phyloP scores from a whole-genome alignment of 441 rosid genomes.

The Erodium chrysanthum region DNA sequence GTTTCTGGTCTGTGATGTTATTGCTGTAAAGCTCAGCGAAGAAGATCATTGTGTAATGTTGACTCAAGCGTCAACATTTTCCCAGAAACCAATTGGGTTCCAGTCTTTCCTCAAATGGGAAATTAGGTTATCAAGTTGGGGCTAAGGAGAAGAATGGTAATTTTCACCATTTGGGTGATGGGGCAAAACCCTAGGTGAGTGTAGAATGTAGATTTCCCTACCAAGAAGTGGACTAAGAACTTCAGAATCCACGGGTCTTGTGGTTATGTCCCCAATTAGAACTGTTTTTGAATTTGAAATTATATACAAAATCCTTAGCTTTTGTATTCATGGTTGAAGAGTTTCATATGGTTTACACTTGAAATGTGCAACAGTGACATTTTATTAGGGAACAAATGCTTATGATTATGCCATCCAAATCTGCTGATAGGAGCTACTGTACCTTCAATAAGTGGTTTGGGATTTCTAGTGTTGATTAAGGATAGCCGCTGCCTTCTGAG shows the following conservation, averaged over 20 bases:
- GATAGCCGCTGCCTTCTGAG: neutral
- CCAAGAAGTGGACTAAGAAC: neutral
- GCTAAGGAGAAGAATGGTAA: neutral
- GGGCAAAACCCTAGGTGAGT: neutral
- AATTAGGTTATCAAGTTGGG: neutral
- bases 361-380: neutral
- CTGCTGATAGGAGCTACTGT: neutral
- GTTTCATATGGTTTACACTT: neutral
- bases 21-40: neutral
- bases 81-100: neutral
- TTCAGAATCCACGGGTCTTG: neutral
- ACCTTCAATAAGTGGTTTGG: neutral
- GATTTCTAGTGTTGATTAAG: neutral
- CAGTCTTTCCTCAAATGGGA: neutral
- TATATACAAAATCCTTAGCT: neutral
- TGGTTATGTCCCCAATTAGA: neutral
- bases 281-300: neutral
- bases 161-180: neutral
- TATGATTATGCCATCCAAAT: neutral
- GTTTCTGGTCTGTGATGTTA: neutral
- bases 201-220: neutral
- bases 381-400: neutral
- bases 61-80: neutral
- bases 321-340: neutral
- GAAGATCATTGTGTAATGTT: neutral